Base-by-base conservation (phyloP, 1,139 yeast genomes). In the Debaryomyces psychrophilus region DNA sequence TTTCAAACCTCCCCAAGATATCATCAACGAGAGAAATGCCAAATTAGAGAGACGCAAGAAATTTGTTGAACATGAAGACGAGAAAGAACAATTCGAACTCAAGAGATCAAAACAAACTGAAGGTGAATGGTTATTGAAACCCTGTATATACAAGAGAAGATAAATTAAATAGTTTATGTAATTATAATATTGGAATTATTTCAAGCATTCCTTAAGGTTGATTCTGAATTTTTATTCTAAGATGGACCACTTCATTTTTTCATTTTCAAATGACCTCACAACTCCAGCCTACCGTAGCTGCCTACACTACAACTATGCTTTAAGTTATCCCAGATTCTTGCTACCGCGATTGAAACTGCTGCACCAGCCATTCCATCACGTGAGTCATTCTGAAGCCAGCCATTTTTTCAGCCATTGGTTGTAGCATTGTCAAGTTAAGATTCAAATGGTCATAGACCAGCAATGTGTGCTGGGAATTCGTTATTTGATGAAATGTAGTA, bases 101-200 rank as follows among this genome's bases (percentile, higher is more conserved):
- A 82, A 77, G 56, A 77, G 95, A 58, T 62, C 67, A n/a, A 69
- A 73, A 48, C 65, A 64, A 7, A 86, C 93, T 0, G 96, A 89
- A 60, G 95, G 95, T 9, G 80, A 86, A 58, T 90, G 96, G 95
- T 71, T 90, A 47, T 75, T 93, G 54, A 93, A 92, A 64, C 99
- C 99, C 5, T 93, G 99, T 69, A 88, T 93, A 50, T 93, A 93
- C 68, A 93, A 93, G 65, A 81, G 97, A 69, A 80, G 99, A 57
- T 93, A 68, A 58, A 36, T 14, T n/a, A 31, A 5, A 20, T 20
- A 20, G 22, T 8, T 9, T 11, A n/a, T 37, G 41, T 27, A 37
- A 9, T 8, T 31, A 12, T 22, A 31, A 8, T 15, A 14, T 17
- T 18, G 23, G 14, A n/a, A 20, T n/a, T n/a, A n/a, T n/a, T n/a